Evolutionary conservation across 2,329 filamentous ascomycete genomes (phyloP).

Genomic region (Fusarium circinatum): DNA sequence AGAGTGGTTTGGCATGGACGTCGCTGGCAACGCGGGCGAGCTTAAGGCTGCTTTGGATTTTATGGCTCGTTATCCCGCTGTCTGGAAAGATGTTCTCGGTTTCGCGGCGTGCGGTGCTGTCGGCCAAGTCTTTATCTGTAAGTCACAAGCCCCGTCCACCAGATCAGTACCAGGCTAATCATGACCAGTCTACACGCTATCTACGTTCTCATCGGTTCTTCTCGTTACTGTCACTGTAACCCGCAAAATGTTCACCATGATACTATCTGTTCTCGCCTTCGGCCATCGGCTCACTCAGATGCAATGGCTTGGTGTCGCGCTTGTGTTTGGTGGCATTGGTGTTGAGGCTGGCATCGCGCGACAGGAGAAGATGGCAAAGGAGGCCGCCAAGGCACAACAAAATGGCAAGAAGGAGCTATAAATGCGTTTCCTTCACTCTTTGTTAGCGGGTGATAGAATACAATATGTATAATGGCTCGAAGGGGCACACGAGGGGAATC

Average conservation of each 20-base stretch:
- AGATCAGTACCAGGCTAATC: slow-evolving; percentile 27
- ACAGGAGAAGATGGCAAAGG: slow-evolving; percentile 85
- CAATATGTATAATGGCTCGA: neutral
- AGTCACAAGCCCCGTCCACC: slow-evolving; percentile 44
- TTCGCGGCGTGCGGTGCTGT: slow-evolving; percentile 92
- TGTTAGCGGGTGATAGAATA: neutral
- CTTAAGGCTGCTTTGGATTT: slow-evolving; percentile 83
- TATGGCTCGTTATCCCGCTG: slow-evolving; percentile 79
- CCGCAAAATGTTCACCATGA: slow-evolving; percentile 99
- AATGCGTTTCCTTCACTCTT: neutral
- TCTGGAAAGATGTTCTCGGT: slow-evolving; percentile 87
- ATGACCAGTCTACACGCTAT: slow-evolving; percentile 81
- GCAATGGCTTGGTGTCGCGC: slow-evolving; percentile 91
- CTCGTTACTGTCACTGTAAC: slow-evolving; percentile 97
- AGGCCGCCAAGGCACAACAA: slow-evolving; percentile 63
- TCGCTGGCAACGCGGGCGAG: slow-evolving; percentile 76
- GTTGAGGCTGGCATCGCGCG: slow-evolving; percentile 86
- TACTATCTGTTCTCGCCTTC: slow-evolving; percentile 93
- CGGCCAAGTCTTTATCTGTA: slow-evolving; percentile 95
- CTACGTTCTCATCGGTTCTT: slow-evolving; percentile 89
- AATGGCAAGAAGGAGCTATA: slow-evolving; percentile 49
- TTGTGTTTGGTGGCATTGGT: slow-evolving; percentile 96
- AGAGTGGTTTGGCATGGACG: slow-evolving; percentile 73
- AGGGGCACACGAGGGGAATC: neutral
- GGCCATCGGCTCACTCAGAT: slow-evolving; percentile 87